Evolutionary conservation across 257 asterid species (phyloP).

Genomic region (Rhazya stricta): DNA sequence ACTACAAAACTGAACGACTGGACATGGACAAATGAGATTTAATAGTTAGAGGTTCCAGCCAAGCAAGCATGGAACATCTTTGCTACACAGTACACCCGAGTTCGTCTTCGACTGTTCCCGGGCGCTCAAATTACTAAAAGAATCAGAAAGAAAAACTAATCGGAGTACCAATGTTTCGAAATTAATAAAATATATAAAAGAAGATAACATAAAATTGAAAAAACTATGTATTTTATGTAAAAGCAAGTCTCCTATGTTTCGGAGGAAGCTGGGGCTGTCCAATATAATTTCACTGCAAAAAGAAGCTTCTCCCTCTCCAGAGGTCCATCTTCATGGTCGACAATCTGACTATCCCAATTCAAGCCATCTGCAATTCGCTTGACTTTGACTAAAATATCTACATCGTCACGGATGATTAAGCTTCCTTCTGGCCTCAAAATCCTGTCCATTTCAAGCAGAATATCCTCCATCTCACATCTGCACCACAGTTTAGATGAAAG

Average conservation of each 20-base stretch:
- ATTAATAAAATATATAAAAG: conserved; percentile 11
- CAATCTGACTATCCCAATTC: conserved; percentile 75
- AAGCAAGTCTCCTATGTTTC: conserved; percentile 9
- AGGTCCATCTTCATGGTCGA: conserved; percentile 88
- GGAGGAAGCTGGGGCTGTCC: conserved; percentile 64
- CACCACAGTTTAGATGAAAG: not conserved
- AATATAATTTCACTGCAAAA: conserved; percentile 67
- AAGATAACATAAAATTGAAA: conserved; percentile 1
- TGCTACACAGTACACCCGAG: not conserved
- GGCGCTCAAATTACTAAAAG: not conserved
- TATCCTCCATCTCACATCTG: conserved; percentile 77
- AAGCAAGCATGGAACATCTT: too few relatives aligned
- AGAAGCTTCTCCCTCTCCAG: conserved; percentile 68
- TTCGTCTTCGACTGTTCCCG: not conserved
- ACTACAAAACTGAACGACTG: too few relatives aligned
- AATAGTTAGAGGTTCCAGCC: too few relatives aligned
- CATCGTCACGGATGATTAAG: conserved; percentile 67
- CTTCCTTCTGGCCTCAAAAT: conserved; percentile 82
- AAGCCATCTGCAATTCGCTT: conserved; percentile 65
- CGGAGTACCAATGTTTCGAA: not conserved
- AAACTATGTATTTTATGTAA: not conserved
- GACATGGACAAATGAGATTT: too few relatives aligned
- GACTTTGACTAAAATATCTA: conserved; percentile 56
- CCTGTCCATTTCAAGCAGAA: conserved; percentile 77
- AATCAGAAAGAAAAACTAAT: not conserved